Evolutionary conservation across 1,284 basidiomycete genomes (phyloP).

Genomic region (Athelia sp.): DNA sequence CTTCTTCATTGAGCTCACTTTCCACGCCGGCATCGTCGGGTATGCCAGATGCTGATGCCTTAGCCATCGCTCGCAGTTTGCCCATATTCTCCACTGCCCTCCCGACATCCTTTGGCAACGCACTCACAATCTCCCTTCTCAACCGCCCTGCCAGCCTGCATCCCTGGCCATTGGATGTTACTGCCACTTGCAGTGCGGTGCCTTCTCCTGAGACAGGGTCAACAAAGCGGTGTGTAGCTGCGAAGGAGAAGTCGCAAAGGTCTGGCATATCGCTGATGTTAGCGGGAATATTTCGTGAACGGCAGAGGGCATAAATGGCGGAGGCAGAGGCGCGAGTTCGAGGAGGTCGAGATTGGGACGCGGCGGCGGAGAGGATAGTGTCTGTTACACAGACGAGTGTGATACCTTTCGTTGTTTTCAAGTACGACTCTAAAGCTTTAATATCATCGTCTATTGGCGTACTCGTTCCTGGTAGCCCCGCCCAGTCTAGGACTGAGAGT

Average conservation of each 20-base stretch:
- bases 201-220: slow-evolving; percentile 38
- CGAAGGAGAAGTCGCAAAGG: slow-evolving; percentile 89
- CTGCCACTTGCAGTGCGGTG: slow-evolving; percentile 76
- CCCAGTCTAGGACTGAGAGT: slow-evolving; percentile 52
- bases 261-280: slow-evolving; percentile 86
- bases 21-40: slow-evolving; percentile 40
- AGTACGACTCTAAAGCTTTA: slow-evolving; percentile 40
- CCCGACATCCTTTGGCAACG: slow-evolving; percentile 73
- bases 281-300: slow-evolving; percentile 62
- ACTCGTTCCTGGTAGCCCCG: slow-evolving; percentile 36
- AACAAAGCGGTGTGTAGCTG: slow-evolving; percentile 81
- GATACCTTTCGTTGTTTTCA: slow-evolving; percentile 33
- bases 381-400: slow-evolving; percentile 76
- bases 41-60: slow-evolving; percentile 20
- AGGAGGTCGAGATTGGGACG: slow-evolving; percentile 44
- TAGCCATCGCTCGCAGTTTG: slow-evolving; percentile 62
- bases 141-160: slow-evolving; percentile 84
- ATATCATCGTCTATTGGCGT: slow-evolving; percentile 27
- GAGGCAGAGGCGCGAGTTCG: slow-evolving; percentile 49
- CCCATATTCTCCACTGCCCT: slow-evolving; percentile 78
- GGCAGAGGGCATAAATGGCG: slow-evolving; percentile 50
- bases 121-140: slow-evolving; percentile 77
- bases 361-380: slow-evolving; percentile 42
- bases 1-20: slow-evolving; percentile 62
- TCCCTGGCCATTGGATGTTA: slow-evolving; percentile 91